These are phyloP conservation scores for Debaryomyces subglobosus DNA, from an alignment of 1,139 yeast species.

Conservation along the genomic window DNA sequence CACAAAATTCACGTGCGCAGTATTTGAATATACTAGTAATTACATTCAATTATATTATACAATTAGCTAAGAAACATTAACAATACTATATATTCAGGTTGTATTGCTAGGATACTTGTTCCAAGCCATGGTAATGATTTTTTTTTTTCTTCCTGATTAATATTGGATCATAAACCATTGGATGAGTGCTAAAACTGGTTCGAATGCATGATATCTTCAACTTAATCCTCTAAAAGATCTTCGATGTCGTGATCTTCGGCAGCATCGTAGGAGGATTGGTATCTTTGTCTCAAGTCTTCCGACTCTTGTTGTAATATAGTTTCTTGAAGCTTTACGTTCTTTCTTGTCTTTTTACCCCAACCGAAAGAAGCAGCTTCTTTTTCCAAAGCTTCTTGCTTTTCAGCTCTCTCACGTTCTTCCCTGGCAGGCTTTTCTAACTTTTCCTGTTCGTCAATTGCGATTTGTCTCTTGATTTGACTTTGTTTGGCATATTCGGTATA, in stretches of 20 bases:
- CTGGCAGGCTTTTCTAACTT: conserved; percentile 39
- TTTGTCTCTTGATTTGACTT: conserved; percentile 54
- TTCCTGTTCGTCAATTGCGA: conserved; percentile 50
- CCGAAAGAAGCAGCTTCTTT: conserved; percentile 60
- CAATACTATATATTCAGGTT: background rate
- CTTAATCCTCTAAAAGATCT: conserved; percentile 59
- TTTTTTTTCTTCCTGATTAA: background rate
- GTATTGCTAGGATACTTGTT: no score
- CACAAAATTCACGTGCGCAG: conserved; percentile 7
- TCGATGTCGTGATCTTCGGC: conserved; percentile 71
- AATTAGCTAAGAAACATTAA: background rate
- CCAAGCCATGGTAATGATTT: background rate
- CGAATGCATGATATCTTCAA: background rate
- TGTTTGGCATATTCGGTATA: conserved; percentile 49
- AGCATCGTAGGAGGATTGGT: conserved; percentile 51
- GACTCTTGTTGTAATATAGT: conserved; percentile 52
- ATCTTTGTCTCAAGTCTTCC: conserved; percentile 44
- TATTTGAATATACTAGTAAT: background rate
- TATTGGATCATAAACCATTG: background rate
- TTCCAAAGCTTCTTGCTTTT: conserved; percentile 32
- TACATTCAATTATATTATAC: conserved; percentile 4
- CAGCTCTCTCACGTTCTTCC: conserved; percentile 34
- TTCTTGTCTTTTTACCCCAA: conserved; percentile 78
- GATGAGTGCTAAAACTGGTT: background rate
- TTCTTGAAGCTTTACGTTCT: conserved; percentile 56